Base-by-base conservation (phyloP, 2,329 filamentous ascomycete species). In the Samsoniella hepiali region DNA sequence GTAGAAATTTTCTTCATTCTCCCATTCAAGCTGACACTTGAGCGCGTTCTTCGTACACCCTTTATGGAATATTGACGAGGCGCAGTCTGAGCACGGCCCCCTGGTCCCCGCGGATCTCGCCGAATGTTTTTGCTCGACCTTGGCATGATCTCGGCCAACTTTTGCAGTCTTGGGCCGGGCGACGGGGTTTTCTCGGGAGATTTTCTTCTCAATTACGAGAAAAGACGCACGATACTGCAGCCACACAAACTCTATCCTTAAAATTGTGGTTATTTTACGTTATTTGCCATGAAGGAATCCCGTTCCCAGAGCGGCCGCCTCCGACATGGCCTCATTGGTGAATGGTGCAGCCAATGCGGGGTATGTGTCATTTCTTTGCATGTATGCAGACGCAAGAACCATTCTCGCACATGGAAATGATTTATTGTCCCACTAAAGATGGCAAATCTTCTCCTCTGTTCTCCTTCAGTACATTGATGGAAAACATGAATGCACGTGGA, bases 121-220 rank as follows among this genome's bases (percentile, higher is more conserved):
- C 40, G 11, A 34, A 15, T 42, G 38, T 27, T 10, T 45, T 13
- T 9, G 31, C 38, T 44, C 27, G 40, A 13, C 10, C 22, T 27
- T 47, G 45, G 40, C 9, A 38, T 36, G 50, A 54, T 57, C 55
- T 57, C 55, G 40, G 55, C 55, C 55, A 57, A 57, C 55, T 57
- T 36, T 11, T 22, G 10, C 10, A 15, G 1, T 29, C 9, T 47
- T 29, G 45, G 8, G 29, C 5, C 27, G 11, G 27, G 27, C 27
- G 13, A 22, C 22, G 8, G 3, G 15, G 1, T 53, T 53, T 22
- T 36, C 38, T 40, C 15, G 9, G 38, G 38, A 40, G 13, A 15
- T 13, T 15, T 11, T 9, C 9, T 15, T 3, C 38, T 40, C 3
- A 15, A 40, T 40, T 5, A 15, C 11, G 9, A 40, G 38, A 40